Evolutionary conservation across 1,284 basidiomycete species (phyloP), one percentile per base, ranked within the genome.

Genomic region (Moniliophthora roreri): DNA sequence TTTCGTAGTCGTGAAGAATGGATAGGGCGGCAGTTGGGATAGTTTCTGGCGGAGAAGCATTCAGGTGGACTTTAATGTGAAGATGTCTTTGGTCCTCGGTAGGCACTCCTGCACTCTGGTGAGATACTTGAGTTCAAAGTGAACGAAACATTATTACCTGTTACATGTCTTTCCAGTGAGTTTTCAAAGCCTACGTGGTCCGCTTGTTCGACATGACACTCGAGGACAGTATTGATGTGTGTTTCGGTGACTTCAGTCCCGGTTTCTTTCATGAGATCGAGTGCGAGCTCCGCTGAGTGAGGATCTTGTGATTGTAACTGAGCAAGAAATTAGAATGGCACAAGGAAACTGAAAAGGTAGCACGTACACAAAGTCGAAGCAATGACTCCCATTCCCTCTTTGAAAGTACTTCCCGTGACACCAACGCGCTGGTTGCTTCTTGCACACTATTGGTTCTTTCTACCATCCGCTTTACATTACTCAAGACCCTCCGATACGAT

Each of bases 1-100:
- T 63, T 65, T 91, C 88, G 60, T 90, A 89, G 1, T 74, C 65
- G 56, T 91, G 88, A 6, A 92, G 74, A 26, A 85, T 64, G 0
- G 72, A 63, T 6, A 91, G 74, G 0, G 87, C 87, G 2, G 72
- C 63, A 0, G 72, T 70, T 3, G 87, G 86, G 41, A 87, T 72
- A 2, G 63, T 66, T 21, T 69, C 62, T 1, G 65, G 60, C 0
- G 74, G 69, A 6, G 73, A 66, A 4, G 77, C 68, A 32, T 69
- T 69, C 21, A 89, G 62, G 60, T 89, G 77, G 0, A 81, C 73
- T 65, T 83, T 83, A 55, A 91, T 68, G 57, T 89, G 87, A 6
- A 88, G 73, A 62, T 91, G 82, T 2, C 83, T 80, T 57, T 89
- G 87, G 2, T 60, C 61, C 34, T 81, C 77, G 0, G 77, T 81